Base-by-base conservation (phyloP, 106 monocot species). In the Apostasia ramifera region DNA sequence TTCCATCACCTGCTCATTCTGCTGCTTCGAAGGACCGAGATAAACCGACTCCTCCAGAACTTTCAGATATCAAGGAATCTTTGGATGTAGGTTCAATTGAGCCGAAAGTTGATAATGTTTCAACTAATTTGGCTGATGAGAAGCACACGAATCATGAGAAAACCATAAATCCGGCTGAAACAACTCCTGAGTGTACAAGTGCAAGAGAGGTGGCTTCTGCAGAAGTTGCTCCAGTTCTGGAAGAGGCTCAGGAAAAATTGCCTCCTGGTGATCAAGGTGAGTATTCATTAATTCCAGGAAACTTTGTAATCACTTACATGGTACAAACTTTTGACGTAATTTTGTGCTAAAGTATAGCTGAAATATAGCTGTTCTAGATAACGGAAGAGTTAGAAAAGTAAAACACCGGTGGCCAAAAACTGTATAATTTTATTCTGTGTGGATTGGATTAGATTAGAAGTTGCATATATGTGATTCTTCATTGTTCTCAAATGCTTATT, bases 211-310 rank as follows among this genome's bases (percentile, higher is more conserved):
- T 61, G 43, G 75, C 72, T 14, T 83, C 84, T 37, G 81, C 76
- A 53, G 81, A 79, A 47, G 76, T 66, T 69, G 66, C 76, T 45
- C 82, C 78, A 55, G 79, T 76, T 12, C 72, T 73, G 43, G 86
- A 82, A 65, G 98, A 88, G n/a, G 56, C 47, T 38, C 86, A 66
- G 59, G 91, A 89, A 76, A 91, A 84, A 67, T 0, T 82, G 53
- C 70, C 71, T 74, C 74, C 69, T 50, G 73, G 57, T 55, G 94
- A 94, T 3, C 90, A 79, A 87, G 90, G 94, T 87, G 66, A 42
- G n/a, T 73, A 37, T 13, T 58, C 37, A 57, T 38, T 52, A 58
- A 9, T 46, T 71, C 13, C 26, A 26, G 26, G 26, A 26, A 26
- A 26, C 26, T 0, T 26, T 26, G 26, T 44, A 9, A 66, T 50